Evolutionary conservation across 352 stramenopile species (phyloP).

Genomic region (Pythium monospermum): DNA sequence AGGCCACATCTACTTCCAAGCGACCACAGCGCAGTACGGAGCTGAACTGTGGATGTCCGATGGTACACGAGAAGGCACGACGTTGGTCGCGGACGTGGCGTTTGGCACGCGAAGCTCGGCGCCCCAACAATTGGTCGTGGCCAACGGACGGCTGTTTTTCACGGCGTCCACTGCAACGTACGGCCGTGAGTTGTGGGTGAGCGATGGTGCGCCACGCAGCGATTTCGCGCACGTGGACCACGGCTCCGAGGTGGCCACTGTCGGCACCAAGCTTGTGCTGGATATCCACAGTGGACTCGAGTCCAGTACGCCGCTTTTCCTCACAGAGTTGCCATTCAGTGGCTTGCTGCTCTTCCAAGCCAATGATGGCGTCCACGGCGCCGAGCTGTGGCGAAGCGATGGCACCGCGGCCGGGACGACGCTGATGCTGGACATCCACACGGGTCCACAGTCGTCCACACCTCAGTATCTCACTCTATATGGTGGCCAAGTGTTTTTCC

Average conservation of each 20-base stretch:
- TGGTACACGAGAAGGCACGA: constrained; percentile 44
- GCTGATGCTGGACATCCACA: constrained; percentile 59
- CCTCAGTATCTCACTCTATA: constrained; percentile 57
- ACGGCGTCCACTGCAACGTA: constrained; percentile 32
- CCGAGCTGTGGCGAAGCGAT: constrained; percentile 78
- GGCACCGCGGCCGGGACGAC: constrained; percentile 40
- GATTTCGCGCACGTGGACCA: constrained; percentile 29
- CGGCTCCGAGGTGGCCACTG: neutral
- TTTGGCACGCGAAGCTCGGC: constrained; percentile 32
- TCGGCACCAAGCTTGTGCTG: constrained; percentile 40
- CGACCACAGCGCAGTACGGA: constrained; percentile 40
- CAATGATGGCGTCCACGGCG: constrained; percentile 71
- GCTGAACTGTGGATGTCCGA: constrained; percentile 75
- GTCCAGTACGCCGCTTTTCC: constrained; percentile 51
- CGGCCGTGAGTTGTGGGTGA: constrained; percentile 61
- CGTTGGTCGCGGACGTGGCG: constrained; percentile 52
- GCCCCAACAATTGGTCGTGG: constrained; percentile 34
- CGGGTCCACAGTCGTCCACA: constrained; percentile 32
- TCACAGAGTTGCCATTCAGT: constrained; percentile 23
- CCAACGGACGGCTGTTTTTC: constrained; percentile 43
- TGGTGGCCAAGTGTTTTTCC: constrained; percentile 52
- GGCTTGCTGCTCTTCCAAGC: constrained; percentile 73
- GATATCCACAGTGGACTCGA: constrained; percentile 47
- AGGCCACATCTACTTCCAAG: constrained; percentile 65
- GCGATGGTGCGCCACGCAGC: constrained; percentile 29